phyloP scores from a whole-genome alignment of 345 rosid genomes.

The Eucalyptus brandiana region DNA sequence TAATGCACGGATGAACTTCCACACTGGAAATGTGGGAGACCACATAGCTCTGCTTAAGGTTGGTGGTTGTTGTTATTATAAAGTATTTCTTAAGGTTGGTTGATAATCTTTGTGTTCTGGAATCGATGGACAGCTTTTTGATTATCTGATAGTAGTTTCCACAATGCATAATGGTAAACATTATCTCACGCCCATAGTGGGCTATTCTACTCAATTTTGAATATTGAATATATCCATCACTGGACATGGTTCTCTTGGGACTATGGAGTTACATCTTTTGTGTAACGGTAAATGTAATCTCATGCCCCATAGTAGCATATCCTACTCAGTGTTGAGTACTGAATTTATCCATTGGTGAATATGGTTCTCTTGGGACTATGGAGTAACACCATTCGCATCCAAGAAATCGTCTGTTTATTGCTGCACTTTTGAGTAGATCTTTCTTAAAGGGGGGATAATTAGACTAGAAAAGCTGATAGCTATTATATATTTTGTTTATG shows the following conservation, averaged over 20 bases:
- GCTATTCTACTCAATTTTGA: neutral
- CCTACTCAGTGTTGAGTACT: neutral
- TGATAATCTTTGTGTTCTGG: neutral
- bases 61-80: neutral
- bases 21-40: slow-evolving; percentile 88
- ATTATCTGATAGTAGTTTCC: neutral
- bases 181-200: neutral
- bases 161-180: neutral
- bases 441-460: neutral
- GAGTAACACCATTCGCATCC: neutral
- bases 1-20: slow-evolving; percentile 90
- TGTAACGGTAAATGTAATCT: neutral
- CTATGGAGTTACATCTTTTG: neutral
- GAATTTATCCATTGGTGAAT: neutral
- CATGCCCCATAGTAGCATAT: neutral
- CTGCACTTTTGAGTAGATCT: neutral
- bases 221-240: neutral
- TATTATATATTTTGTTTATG: neutral
- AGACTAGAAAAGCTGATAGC: neutral
- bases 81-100: neutral
- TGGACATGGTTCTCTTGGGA: neutral
- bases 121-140: neutral
- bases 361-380: neutral
- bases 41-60: slow-evolving; percentile 93
- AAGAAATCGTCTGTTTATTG: neutral